A percentile compares a stretch with the other conserved stretches of the same genome.
These are phyloP conservation scores for Mariannaea elegans DNA, from an alignment of 2,329 filamentous ascomycete species.

Conservation along the genomic window DNA sequence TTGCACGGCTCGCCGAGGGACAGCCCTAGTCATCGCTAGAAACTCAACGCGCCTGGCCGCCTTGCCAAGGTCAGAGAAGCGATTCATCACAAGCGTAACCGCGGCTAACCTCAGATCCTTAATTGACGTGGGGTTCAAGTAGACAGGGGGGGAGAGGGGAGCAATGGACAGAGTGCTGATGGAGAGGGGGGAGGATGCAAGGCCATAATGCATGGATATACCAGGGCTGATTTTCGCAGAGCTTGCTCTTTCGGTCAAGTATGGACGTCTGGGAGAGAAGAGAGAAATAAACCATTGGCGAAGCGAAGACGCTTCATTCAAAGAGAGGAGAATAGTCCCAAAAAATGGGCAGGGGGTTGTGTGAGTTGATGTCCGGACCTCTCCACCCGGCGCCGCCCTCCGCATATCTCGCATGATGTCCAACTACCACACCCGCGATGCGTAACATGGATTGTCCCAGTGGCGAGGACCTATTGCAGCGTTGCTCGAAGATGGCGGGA, in stretches of 20 bases:
- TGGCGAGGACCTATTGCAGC: no score
- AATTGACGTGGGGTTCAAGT: slow-evolving; percentile 4
- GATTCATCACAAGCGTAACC: background rate
- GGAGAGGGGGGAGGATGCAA: background rate
- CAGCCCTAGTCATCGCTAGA: no score
- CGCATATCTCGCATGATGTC: no score
- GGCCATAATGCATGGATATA: background rate
- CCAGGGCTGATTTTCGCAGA: slow-evolving; percentile 19
- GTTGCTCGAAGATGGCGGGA: no score
- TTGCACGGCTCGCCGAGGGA: no score
- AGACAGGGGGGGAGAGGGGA: background rate
- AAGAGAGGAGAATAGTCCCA: no score
- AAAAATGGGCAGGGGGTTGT: no score
- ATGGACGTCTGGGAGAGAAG: background rate
- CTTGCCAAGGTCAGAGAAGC: background rate
- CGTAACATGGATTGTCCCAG: no score
- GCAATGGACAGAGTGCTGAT: slow-evolving; percentile 7
- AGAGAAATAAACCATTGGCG: background rate
- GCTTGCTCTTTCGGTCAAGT: slow-evolving; percentile 29
- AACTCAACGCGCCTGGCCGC: background rate
- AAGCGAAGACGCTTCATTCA: background rate
- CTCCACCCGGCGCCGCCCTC: no score
- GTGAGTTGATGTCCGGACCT: no score
- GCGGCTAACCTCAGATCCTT: background rate
- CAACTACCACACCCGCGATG: no score